Conservation (phyloP, 345 rosid species). For the Gossypium anomalum region DNA sequence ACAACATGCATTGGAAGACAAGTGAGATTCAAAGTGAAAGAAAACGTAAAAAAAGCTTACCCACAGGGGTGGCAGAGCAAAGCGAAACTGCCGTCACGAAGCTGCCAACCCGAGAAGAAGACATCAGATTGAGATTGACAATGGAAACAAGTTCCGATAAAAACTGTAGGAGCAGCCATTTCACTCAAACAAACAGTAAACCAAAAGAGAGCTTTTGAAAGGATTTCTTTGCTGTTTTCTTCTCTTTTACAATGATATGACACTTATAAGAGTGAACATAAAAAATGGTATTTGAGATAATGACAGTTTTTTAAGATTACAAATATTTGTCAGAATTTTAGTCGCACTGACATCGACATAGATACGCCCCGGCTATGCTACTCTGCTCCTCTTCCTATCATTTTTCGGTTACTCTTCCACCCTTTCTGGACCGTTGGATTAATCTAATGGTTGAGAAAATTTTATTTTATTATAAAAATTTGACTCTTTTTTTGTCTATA, state of each 20-base stretch:
- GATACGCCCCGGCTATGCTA: neutral
- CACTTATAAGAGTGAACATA: neutral
- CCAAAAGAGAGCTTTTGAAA: neutral
- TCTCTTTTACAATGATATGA: neutral
- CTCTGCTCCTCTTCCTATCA: neutral
- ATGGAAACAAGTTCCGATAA: neutral
- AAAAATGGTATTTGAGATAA: neutral
- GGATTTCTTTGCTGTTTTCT: neutral
- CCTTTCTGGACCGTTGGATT: neutral
- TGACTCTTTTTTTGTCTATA: no score
- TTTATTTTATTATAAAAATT: no score
- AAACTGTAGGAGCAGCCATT: constrained; percentile 7
- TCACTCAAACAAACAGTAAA: neutral
- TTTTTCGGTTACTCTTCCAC: neutral
- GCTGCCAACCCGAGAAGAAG: neutral
- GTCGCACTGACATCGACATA: neutral
- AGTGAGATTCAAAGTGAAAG: neutral
- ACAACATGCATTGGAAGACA: neutral
- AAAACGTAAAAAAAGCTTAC: neutral
- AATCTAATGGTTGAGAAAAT: neutral
- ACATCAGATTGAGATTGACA: neutral
- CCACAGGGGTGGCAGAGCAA: constrained; percentile 1
- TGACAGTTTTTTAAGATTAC: neutral
- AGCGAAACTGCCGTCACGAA: constrained; percentile 1
- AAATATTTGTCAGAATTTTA: neutral